Evolutionary conservation across 2,329 filamentous ascomycete species (phyloP), one percentile per base, ranked within the genome.

Genomic region (Scedosporium aurantiacum): DNA sequence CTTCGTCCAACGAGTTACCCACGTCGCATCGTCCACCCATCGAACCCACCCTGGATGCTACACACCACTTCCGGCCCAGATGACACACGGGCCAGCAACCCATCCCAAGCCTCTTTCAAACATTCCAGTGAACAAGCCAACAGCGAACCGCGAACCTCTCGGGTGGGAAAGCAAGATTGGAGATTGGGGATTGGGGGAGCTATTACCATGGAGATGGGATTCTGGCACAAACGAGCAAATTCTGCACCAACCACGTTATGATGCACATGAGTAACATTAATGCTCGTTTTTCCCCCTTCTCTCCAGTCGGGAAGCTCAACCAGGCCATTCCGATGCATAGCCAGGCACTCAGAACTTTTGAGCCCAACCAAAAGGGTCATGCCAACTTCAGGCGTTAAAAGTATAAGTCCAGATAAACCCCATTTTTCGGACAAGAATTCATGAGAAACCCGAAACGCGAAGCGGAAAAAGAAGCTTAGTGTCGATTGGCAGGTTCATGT

Each of bases 121-220:
- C 27, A 21, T 40, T 43, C 14, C 57, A 59, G n/a, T 40, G 10
- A 56, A 25, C 54, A 10, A 43, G 45, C 28, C 23, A 23, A 7
- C 27, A 40, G 14, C 58, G 52, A 14, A 50, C n/a, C 63, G 18
- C 6, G 18, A 18, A 23, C 50, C 50, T 54, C 50, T 54, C 18
- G 18, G 18, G 18, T 54, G 50, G 43, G 43, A 54, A 54, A 54
- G 50, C 50, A 23, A 23, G 50, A 54, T 54, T 54, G 6, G 50
- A 16, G 23, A 47, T 23, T 23, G 16, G 32, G 32, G 32, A 37
- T 37, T 37, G 32, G 32, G 28, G 32, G 50, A 23, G 18, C 50
- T 54, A 23, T 54, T 54, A 54, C 50, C 50, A 54, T 54, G 50
- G 50, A 54, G 50, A 54, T 54, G 50, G 50, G 50, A 21, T 47